A percentile compares a stretch with the other conserved stretches of the same genome.
Conservation (phyloP, 108 stramenopile species). For the Asterionellopsis glacialis region DNA sequence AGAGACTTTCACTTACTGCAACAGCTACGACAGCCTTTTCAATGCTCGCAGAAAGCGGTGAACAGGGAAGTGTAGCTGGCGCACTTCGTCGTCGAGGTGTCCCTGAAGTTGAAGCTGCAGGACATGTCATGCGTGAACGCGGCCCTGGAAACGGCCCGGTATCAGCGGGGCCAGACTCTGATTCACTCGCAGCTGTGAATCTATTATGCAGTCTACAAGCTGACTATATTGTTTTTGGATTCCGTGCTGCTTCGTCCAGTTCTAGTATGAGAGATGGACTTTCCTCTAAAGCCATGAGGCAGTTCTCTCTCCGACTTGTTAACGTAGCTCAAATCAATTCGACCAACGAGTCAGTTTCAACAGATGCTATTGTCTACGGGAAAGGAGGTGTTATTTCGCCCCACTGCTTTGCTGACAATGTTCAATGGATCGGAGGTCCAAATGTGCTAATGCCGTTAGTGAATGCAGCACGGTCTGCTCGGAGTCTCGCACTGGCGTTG, state of each 20-base stretch:
- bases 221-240: slow-evolving; percentile 69
- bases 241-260: slow-evolving; percentile 53
- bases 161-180: slow-evolving; percentile 54
- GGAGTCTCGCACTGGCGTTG: slow-evolving; percentile 61
- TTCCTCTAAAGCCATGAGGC: slow-evolving; percentile 23
- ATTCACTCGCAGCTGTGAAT: slow-evolving; percentile 70
- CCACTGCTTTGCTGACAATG: slow-evolving; percentile 79
- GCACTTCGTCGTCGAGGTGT: slow-evolving; percentile 71
- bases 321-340: slow-evolving; percentile 70
- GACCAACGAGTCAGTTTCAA: slow-evolving; percentile 46
- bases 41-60: slow-evolving; percentile 73
- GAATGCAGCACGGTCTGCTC: slow-evolving; percentile 57
- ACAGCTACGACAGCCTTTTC: slow-evolving; percentile 75
- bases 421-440: slow-evolving; percentile 87
- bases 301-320: slow-evolving; percentile 47
- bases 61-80: slow-evolving; percentile 79
- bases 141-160: slow-evolving; percentile 18
- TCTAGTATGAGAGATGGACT: slow-evolving; percentile 21
- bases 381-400: slow-evolving; percentile 64
- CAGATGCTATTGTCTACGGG: slow-evolving; percentile 74
- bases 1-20: slow-evolving; percentile 77
- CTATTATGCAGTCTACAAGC: slow-evolving; percentile 65
- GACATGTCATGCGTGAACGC: slow-evolving; percentile 62
- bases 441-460: slow-evolving; percentile 72
- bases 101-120: slow-evolving; percentile 74